phyloP scores from a whole-genome alignment of 257 asterid genomes.

The Perilla frutescens region DNA sequence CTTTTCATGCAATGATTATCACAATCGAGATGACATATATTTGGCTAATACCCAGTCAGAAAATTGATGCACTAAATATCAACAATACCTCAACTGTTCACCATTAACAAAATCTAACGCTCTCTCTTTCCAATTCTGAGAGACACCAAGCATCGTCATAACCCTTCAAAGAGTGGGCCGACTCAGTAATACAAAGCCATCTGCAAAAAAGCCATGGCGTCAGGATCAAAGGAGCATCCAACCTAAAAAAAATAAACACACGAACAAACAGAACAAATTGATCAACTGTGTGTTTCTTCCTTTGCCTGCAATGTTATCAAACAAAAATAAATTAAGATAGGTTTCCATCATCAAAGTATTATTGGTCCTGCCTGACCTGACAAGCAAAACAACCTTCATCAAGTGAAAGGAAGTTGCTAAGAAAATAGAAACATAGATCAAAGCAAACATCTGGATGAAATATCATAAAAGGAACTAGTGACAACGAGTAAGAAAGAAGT shows the following conservation, averaged over 20 bases:
- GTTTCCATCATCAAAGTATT: too few species aligned
- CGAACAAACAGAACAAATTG: slow-evolving; percentile 20
- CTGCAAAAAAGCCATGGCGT: slow-evolving; percentile 58
- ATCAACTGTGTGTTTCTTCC: slow-evolving; percentile 26
- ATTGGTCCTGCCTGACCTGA: slow-evolving; percentile 25
- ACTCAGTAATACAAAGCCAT: slow-evolving; percentile 42
- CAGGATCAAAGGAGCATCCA: slow-evolving; percentile 39
- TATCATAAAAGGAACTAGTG: neutral
- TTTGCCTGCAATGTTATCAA: slow-evolving; percentile 35
- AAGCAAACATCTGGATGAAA: neutral
- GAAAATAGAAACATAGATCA: slow-evolving; percentile 4
- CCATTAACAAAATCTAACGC: too few species aligned
- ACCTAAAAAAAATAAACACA: neutral
- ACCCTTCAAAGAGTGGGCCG: too few species aligned
- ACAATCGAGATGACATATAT: too few species aligned
- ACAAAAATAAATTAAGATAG: too few species aligned
- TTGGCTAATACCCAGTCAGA: too few species aligned
- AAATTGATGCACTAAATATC: too few species aligned
- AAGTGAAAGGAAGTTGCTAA: neutral
- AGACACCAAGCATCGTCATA: neutral
- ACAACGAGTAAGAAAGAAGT: neutral
- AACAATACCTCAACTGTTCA: too few species aligned
- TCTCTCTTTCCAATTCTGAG: neutral
- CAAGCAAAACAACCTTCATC: slow-evolving; percentile 18
- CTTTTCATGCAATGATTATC: too few species aligned